Percentiles rank a stretch among this genome's conserved stretches.
Evolutionary conservation across 108 stramenopile species (phyloP).

Genomic region (Epithemia pelagica): DNA sequence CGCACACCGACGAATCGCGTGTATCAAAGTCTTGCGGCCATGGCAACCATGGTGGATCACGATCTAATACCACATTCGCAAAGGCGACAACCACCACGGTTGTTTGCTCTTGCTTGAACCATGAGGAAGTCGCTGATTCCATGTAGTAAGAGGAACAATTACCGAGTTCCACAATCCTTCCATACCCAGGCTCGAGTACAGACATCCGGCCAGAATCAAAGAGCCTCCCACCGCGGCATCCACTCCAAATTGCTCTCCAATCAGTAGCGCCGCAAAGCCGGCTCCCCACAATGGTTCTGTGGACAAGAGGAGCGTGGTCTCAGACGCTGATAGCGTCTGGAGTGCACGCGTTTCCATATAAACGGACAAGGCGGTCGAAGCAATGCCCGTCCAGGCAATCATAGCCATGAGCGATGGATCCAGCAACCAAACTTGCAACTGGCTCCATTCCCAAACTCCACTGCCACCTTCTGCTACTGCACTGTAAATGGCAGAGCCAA

Average conservation of each 20-base stretch:
- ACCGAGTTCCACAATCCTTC: constrained; percentile 8
- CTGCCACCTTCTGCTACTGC: constrained; percentile 20
- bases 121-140: neutral
- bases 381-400: constrained; percentile 81
- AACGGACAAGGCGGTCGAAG: constrained; percentile 87
- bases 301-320: constrained; percentile 85
- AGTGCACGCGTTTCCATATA: constrained; percentile 86
- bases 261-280: constrained; percentile 66
- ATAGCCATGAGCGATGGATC: constrained; percentile 48
- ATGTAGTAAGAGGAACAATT: neutral
- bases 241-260: constrained; percentile 73
- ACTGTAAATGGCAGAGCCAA: constrained; percentile 34
- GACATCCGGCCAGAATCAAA: constrained; percentile 53
- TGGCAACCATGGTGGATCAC: too few species aligned
- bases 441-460: constrained; percentile 15
- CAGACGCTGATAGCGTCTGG: constrained; percentile 75
- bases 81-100: too few species aligned
- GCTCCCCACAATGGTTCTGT: constrained; percentile 89
- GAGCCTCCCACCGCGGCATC: constrained; percentile 50
- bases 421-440: constrained; percentile 30
- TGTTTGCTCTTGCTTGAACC: too few species aligned
- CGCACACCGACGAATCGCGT: too few species aligned
- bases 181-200: constrained; percentile 51
- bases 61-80: too few species aligned
- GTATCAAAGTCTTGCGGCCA: too few species aligned